Evolutionary conservation across 1,139 yeast species (phyloP), one percentile per base, ranked within the genome.

Genomic region (Trichomonascaceae sp.): DNA sequence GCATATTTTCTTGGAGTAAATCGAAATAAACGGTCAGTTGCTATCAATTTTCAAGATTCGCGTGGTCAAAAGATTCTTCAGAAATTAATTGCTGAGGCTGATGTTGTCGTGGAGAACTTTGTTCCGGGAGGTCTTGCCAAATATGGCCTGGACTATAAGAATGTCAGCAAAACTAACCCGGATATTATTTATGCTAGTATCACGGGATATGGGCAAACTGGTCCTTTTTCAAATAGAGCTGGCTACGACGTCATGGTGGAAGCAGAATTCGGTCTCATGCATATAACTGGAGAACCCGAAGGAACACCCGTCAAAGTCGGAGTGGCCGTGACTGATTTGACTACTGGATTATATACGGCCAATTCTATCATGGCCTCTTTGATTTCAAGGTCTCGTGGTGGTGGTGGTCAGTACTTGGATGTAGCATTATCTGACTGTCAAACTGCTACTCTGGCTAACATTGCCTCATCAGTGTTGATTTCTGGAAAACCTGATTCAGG

Each of bases 211-310:
- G 74, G 75, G 39, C 74, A 70, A 52, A 63, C 70, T 1, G 74
- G 74, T 1, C 74, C 74, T 8, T 69, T 62, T 55, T 57, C 67
- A 12, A 57, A 61, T 32, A 64, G 76, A 17, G 74, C 76, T 1
- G 76, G 76, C 22, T 73, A 73, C 61, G 76, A 73, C 55, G 76
- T 74, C 49, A 74, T 74, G 77, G 77, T 74, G 5, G 77, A 73
- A 55, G 77, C 77, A 9, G 77, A 74, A 58, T 69, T 72, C 60
- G 77, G 77, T 4, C 64, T 74, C 53, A 73, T 74, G 77, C 77
- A 73, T 59, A 74, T 74, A 57, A 74, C 77, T 1, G 77, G 77
- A 15, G 69, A 72, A 44, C 69, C 73, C 2, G 67, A 66, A 43
- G 72, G 77, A 20, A 68, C 66, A n/a, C 76, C 77, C 0, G 73